Evolutionary conservation across 1,139 yeast genomes (phyloP).

Genomic region (Debaryomycetaceae sp.): DNA sequence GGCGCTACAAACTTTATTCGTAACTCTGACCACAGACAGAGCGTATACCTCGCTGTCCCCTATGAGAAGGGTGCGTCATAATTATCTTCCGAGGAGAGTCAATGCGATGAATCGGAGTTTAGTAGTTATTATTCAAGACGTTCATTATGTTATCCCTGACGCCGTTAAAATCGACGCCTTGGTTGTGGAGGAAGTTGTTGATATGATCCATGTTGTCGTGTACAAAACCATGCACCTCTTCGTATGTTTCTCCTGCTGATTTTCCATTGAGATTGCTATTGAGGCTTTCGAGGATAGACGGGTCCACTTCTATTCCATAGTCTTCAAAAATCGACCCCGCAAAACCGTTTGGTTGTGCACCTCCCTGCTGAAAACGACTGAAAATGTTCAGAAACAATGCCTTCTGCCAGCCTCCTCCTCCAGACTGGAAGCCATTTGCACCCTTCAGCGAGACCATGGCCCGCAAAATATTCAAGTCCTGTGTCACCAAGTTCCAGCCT

Average conservation of each 20-base stretch:
- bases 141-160: background rate
- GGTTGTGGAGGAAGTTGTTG: conserved; percentile 2
- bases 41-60: too few species aligned
- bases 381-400: background rate
- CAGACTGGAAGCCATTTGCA: background rate
- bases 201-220: conserved; percentile 12
- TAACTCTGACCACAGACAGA: too few species aligned
- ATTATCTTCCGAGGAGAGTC: too few species aligned
- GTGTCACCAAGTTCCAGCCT: conserved; percentile 17
- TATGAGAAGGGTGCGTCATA: too few species aligned
- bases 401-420: conserved; percentile 2
- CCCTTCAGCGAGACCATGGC: conserved; percentile 1
- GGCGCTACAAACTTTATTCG: too few species aligned
- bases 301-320: conserved; percentile 9
- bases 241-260: conserved; percentile 10
- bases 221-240: conserved; percentile 14
- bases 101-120: too few species aligned
- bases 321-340: conserved; percentile 4
- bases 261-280: conserved; percentile 14
- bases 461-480: conserved; percentile 13
- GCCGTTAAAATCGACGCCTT: conserved; percentile 7
- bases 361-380: conserved; percentile 2
- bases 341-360: background rate
- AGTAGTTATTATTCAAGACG: background rate
- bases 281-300: conserved; percentile 15